These are phyloP conservation scores for Sugiyamaella qingdaonensis DNA, from an alignment of 805 yeast species.

Conservation along the genomic window DNA sequence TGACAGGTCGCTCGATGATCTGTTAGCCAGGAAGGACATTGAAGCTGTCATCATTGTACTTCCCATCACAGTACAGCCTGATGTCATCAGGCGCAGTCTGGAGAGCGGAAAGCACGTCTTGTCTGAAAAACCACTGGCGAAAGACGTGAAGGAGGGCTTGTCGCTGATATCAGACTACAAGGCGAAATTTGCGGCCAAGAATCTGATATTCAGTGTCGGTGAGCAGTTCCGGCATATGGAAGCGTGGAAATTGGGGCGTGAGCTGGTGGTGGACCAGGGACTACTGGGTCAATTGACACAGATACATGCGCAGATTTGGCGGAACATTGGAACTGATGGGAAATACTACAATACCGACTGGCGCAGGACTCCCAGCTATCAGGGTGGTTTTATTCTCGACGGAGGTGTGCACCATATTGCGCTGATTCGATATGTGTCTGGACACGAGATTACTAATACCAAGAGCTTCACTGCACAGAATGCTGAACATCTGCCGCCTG, in stretches of 20 bases:
- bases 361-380: constrained; percentile 21
- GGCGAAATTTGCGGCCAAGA: constrained; percentile 2
- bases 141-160: constrained; percentile 12
- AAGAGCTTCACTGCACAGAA: neutral
- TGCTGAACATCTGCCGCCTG: constrained; percentile 9
- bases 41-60: constrained; percentile 24
- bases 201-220: constrained; percentile 13
- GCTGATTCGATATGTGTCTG: constrained; percentile 8
- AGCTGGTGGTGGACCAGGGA: neutral
- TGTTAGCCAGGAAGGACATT: constrained; percentile 16
- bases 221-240: constrained; percentile 17
- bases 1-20: constrained; percentile 6
- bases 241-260: constrained; percentile 5
- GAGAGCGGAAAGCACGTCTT: constrained; percentile 24
- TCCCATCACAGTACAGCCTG: constrained; percentile 23
- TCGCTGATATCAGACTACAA: constrained; percentile 8
- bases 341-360: constrained; percentile 17
- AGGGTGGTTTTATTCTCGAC: constrained; percentile 22
- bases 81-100: constrained; percentile 14
- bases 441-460: neutral
- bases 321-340: constrained; percentile 7
- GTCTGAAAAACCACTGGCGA: constrained; percentile 24
- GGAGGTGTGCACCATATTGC: constrained; percentile 23
- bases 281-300: neutral
- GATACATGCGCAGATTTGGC: neutral